Evolutionary conservation across 768 basidiomycete species (phyloP).

Genomic region (Amanita inopinata): DNA sequence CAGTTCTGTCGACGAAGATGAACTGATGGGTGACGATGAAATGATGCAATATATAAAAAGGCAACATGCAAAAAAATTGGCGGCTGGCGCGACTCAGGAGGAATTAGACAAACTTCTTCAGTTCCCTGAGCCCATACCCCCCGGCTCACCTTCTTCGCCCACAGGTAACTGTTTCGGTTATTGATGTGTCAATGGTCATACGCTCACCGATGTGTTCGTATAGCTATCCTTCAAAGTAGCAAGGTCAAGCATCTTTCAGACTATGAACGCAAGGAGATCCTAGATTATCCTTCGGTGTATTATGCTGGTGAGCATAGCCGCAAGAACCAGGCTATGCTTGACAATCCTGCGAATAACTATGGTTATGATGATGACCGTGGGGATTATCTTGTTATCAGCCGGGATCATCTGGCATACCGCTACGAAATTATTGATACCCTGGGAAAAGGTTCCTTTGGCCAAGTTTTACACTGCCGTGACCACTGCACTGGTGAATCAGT

Average conservation of each 20-base stretch:
- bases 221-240: conserved; percentile 57
- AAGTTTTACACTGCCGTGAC: conserved; percentile 92
- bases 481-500: conserved; percentile 94
- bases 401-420: conserved; percentile 94
- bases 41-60: conserved; percentile 92
- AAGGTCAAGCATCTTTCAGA: conserved; percentile 70
- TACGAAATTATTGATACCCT: conserved; percentile 90
- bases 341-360: conserved; percentile 74
- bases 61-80: conserved; percentile 81
- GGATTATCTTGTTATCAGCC: conserved; percentile 84
- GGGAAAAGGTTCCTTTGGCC: conserved; percentile 97
- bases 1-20: conserved; percentile 74
- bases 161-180: conserved; percentile 34
- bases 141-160: conserved; percentile 56
- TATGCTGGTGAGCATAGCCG: conserved; percentile 70
- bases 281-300: conserved; percentile 80
- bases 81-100: conserved; percentile 73
- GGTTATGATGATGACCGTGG: conserved; percentile 98
- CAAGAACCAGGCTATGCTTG: conserved; percentile 74
- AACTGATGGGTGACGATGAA: conserved; percentile 87
- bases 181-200: conserved; percentile 1
- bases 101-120: conserved; percentile 82
- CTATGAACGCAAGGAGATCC: conserved; percentile 85
- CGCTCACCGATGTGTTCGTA: conserved; percentile 11
- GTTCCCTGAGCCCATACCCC: conserved; percentile 86